Base-by-base conservation (phyloP, 2,329 filamentous ascomycete genomes). In the Aspergillus clavatus region DNA sequence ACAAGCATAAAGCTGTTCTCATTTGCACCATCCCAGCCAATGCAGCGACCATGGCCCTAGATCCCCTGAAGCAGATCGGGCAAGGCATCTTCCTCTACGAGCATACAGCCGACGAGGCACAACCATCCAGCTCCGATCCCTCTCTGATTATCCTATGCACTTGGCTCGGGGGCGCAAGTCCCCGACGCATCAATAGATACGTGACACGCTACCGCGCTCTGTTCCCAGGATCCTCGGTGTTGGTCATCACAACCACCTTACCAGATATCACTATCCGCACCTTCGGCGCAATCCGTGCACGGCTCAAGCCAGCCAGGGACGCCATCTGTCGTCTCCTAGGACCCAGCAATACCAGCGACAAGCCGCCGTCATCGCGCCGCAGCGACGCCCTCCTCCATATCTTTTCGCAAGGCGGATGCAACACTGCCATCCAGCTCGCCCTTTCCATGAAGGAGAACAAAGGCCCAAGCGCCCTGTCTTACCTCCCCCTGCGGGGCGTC, bases 151-250 rank as follows among this genome's bases (percentile, higher is more conserved):
- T 58, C 22, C 48, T 61, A 11, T 60, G 57, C 31, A 58, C 55
- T 19, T 59, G 56, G 57, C 45, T 58, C 1, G 58, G 58, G 22
- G 59, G 56, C n/a, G 55, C 59, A 22, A 60, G 52, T 2, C 56
- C 57, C 12, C 53, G 52, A 21, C 52, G 56, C 11, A 61, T 60
- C 50, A 49, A 52, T 41, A 59, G 60, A 47, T 60, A 59, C 45
- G 27, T 57, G 11, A 26, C 43, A 5, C 47, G 48, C 16, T 58
- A 61, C 29, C 55, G 38, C 3, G 27, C 43, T 6, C 19, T 55
- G 2, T 58, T 57, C 27, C 56, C 58, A 7, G 11, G 37, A 11
- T 46, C 58, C 5, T 46, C 44, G 11, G 47, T 61, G 22, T 52
- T 61, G 21, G 38, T 61, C 16, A 45, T 61, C 29, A 57, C 51